These are phyloP conservation scores for Aphanomyces astaci DNA, from an alignment of 352 stramenopile species.

Conservation along the genomic window DNA sequence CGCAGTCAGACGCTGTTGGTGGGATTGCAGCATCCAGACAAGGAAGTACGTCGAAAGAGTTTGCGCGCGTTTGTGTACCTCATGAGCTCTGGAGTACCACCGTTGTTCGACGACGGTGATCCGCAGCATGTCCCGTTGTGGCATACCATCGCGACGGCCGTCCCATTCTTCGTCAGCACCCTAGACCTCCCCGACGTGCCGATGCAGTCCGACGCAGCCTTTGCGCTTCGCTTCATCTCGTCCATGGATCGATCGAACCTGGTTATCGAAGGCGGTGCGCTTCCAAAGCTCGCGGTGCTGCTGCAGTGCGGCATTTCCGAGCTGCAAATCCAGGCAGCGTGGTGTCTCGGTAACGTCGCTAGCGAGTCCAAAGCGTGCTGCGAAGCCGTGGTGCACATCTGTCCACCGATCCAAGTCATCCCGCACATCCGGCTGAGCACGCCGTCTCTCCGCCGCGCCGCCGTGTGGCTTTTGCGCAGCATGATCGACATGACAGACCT, in stretches of 20 bases:
- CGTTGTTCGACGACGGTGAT: slow-evolving; percentile 74
- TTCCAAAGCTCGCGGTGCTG: slow-evolving; percentile 71
- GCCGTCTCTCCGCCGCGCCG: slow-evolving; percentile 57
- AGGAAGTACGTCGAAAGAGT: slow-evolving; percentile 64
- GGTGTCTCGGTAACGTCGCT: slow-evolving; percentile 81
- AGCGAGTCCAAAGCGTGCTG: slow-evolving; percentile 66
- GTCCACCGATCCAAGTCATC: slow-evolving; percentile 56
- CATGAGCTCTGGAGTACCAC: slow-evolving; percentile 74
- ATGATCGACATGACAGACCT: slow-evolving; percentile 78
- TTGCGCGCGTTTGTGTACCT: slow-evolving; percentile 84
- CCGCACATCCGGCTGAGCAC: slow-evolving; percentile 82
- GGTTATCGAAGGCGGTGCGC: slow-evolving; percentile 61
- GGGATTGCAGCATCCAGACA: slow-evolving; percentile 75
- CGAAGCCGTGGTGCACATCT: slow-evolving; percentile 61
- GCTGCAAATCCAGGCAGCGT: slow-evolving; percentile 80
- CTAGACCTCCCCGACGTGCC: slow-evolving; percentile 67
- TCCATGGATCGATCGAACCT: slow-evolving; percentile 79
- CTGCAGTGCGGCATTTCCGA: slow-evolving; percentile 83
- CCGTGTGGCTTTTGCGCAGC: slow-evolving; percentile 76
- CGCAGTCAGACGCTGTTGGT: slow-evolving; percentile 64
- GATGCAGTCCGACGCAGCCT: slow-evolving; percentile 78
- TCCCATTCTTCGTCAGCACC: slow-evolving; percentile 73
- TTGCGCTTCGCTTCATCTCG: slow-evolving; percentile 79
- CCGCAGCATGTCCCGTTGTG: slow-evolving; percentile 77
- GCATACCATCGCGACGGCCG: slow-evolving; percentile 67